Evolutionary conservation across 2,329 filamentous ascomycete genomes (phyloP).

Genomic region (Cercospora sp.): DNA sequence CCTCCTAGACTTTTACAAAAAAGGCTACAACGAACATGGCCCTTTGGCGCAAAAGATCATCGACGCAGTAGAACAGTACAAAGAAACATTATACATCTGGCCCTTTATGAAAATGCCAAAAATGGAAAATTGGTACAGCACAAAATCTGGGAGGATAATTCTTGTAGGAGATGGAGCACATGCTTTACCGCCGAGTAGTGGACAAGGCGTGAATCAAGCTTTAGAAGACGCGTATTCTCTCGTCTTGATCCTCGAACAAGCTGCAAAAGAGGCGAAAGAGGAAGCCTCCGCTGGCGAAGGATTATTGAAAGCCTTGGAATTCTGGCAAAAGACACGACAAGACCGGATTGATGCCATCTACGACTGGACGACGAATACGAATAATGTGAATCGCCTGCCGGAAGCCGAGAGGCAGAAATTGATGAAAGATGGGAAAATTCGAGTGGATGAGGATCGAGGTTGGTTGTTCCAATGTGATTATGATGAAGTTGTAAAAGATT

Average conservation of each 20-base stretch:
- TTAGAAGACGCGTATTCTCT: too few species aligned
- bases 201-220: conserved; percentile 59
- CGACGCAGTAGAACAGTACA: conserved; percentile 22
- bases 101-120: conserved; percentile 36
- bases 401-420: conserved; percentile 29
- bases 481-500: conserved; percentile 24
- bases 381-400: conserved; percentile 29
- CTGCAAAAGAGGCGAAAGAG: too few species aligned
- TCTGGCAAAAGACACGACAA: conserved; percentile 32
- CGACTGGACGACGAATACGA: conserved; percentile 27
- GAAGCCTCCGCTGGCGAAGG: too few species aligned
- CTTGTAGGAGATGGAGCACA: conserved; percentile 61
- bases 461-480: conserved; percentile 27
- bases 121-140: conserved; percentile 50
- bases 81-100: conserved; percentile 31
- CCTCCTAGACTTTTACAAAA: conserved; percentile 20
- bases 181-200: conserved; percentile 55
- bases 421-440: conserved; percentile 25
- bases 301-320: background rate
- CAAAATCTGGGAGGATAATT: conserved; percentile 47
- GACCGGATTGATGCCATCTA: conserved; percentile 28
- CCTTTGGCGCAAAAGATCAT: conserved; percentile 30
- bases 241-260: too few species aligned
- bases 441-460: conserved; percentile 24
- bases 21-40: conserved; percentile 26